Percentiles rank a stretch among this genome's conserved stretches.
These are phyloP conservation scores for Tetracentron sinense DNA, from an alignment of 164 flowering plant species.

Conservation along the genomic window DNA sequence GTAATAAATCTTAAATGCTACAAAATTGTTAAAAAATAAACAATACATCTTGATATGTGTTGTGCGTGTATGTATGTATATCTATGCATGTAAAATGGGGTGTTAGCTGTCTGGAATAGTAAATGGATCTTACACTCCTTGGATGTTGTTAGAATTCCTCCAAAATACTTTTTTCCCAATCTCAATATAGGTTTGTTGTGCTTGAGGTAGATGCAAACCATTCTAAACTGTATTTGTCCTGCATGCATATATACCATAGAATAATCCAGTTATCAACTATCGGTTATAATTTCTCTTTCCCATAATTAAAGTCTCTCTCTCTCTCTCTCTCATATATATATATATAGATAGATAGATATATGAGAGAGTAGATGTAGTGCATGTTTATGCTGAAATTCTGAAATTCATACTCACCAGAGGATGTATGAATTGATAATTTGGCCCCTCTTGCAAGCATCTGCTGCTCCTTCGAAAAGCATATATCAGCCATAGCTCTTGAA, in stretches of 20 bases:
- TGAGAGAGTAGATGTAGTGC: no score
- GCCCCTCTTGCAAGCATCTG: conserved; percentile 17
- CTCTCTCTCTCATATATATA: neutral
- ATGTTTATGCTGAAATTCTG: no score
- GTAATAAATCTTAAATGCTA: no score
- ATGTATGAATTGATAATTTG: conserved; percentile 14
- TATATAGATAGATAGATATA: no score
- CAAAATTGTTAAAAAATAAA: no score
- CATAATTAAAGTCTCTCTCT: no score
- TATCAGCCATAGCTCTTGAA: conserved; percentile 14
- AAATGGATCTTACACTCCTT: conserved; percentile 26
- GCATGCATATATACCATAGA: neutral
- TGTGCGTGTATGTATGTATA: no score
- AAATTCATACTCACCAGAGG: conserved; percentile 23
- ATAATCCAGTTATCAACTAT: neutral
- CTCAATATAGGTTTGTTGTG: conserved; percentile 12
- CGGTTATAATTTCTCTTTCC: neutral
- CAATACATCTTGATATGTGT: no score
- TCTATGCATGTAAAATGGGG: no score
- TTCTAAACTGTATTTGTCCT: conserved; percentile 17
- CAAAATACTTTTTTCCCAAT: conserved; percentile 19
- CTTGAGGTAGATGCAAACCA: conserved; percentile 12
- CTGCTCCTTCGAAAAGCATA: conserved; percentile 9
- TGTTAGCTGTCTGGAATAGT: no score
- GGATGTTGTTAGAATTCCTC: conserved; percentile 18